Conservation (phyloP, 371 early-diverging fungal genomes). For the Amoeboaphelidium protococcarum region DNA sequence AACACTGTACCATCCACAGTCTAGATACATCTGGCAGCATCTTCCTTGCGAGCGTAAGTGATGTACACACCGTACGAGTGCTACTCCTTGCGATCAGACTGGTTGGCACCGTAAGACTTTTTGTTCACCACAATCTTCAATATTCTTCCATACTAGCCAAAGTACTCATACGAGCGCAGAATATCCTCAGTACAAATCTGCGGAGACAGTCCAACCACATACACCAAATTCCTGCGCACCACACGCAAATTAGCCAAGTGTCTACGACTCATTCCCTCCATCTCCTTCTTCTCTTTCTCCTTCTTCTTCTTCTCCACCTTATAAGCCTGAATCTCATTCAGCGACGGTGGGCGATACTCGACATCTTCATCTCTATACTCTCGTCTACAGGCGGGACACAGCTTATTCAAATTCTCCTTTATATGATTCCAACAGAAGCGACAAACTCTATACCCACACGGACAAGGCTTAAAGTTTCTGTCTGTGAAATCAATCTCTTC, state of each 20-base stretch:
- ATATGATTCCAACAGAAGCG: constrained; percentile 96
- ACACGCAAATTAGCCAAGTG: constrained; percentile 75
- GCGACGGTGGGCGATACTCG: constrained; percentile 59
- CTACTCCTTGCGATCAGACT: neutral
- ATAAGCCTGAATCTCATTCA: constrained; percentile 34
- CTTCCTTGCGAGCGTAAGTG: constrained; percentile 58
- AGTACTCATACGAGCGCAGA: constrained; percentile 55
- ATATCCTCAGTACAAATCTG: constrained; percentile 63
- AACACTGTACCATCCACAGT: constrained; percentile 74
- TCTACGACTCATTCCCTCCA: constrained; percentile 29
- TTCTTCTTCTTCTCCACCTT: constrained; percentile 34
- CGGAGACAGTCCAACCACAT: constrained; percentile 68
- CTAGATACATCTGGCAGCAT: constrained; percentile 63
- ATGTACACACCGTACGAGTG: constrained; percentile 58
- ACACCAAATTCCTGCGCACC: constrained; percentile 79
- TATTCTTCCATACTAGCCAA: constrained; percentile 91
- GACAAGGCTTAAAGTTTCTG: constrained; percentile 78
- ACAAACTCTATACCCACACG: constrained; percentile 95
- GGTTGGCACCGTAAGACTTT: constrained; percentile 5
- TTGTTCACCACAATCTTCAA: constrained; percentile 59
- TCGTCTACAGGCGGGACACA: constrained; percentile 69
- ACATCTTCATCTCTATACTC: constrained; percentile 47
- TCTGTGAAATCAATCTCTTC: constrained; percentile 87
- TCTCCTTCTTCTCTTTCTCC: constrained; percentile 60
- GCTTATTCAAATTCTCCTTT: constrained; percentile 62